Base-by-base conservation (phyloP, 1,284 basidiomycete species). In the Puccinia hordei region DNA sequence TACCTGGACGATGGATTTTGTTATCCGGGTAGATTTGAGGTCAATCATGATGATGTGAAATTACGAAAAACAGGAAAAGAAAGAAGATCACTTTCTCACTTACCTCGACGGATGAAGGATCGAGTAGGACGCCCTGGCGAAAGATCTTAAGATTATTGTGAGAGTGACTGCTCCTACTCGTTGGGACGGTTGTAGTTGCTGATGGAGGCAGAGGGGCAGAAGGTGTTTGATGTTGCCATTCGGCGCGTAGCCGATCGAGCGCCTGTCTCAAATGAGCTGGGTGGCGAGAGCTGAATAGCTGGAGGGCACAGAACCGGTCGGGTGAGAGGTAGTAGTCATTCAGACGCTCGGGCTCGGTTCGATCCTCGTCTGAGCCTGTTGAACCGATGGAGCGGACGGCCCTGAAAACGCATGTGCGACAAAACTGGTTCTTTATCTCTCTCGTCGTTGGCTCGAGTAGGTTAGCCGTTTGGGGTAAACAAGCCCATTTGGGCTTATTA, bases 111-210 rank as follows among this genome's bases (percentile, higher is more conserved):
- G 63, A 49, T 38, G 33, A 35, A 24, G 75, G 75, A n/a, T 78
- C 49, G 13, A 68, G 44, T 5, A 69, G 22, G n/a, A 44, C 13
- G 2, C 75, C 75, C 19, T 78, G 12, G 30, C 49, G 33, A 33
- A 78, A 78, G 35, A 78, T 53, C 35, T 53, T 51, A n/a, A 78
- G 35, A 51, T 78, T 78, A 30, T 78, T 78, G 19, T 78, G 75
- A 6, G 33, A 30, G 15, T 69, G 75, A 53, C n/a, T 63, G 69
- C 1, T 38, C n/a, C 6, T 49, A 24, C 17, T 33, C 49, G 51
- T 1, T 38, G 2, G 55, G 53, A 17, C 35, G 57, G 27, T 71
- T 10, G 6, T 15, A 49, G 46, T 3, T 2, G 8, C 46, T 10
- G 46, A 15, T 2, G 51, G 30, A 27, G 49, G 19, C 19, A 19